A percentile compares a stretch with the other conserved stretches of the same genome.
Evolutionary conservation across 192 early-diverging fungal genomes (phyloP).

Genomic region (Gaertneriomyces sp.): DNA sequence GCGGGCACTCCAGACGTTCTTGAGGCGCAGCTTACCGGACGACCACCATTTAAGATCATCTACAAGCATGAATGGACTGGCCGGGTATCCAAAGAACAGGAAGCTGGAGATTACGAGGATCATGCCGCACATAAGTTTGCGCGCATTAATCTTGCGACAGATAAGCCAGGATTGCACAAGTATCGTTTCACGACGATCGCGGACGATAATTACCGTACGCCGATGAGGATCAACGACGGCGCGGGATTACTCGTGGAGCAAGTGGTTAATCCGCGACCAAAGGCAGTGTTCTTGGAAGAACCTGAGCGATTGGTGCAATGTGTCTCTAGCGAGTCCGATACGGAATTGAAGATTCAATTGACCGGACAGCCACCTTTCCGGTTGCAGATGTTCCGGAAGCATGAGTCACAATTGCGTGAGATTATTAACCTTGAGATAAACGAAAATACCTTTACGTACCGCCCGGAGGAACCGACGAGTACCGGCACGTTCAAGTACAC

Average conservation of each 20-base stretch:
- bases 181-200: constrained; percentile 35
- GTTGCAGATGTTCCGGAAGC: constrained; percentile 38
- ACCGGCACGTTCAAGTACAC: constrained; percentile 43
- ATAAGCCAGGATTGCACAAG: constrained; percentile 31
- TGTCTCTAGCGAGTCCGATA: constrained; percentile 32
- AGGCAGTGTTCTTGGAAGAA: constrained; percentile 38
- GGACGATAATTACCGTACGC: constrained; percentile 45
- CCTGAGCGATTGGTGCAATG: constrained; percentile 36
- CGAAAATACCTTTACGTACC: constrained; percentile 17
- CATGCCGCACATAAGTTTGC: constrained; percentile 14
- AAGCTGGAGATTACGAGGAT: constrained; percentile 27
- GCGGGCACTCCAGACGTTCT: constrained; percentile 27
- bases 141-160: constrained; percentile 33
- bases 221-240: constrained; percentile 1
- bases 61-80: constrained; percentile 25
- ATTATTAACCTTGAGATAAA: constrained; percentile 26
- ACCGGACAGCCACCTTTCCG: constrained; percentile 40
- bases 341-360: constrained; percentile 31
- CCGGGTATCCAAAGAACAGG: not conserved
- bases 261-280: constrained; percentile 32
- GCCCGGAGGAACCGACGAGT: constrained; percentile 20
- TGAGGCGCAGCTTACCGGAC: constrained; percentile 35
- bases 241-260: constrained; percentile 21
- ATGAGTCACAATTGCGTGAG: constrained; percentile 39
- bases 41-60: constrained; percentile 35